phyloP scores from a whole-genome alignment of 2,329 filamentous ascomycete genomes.

The Colletotrichum godetiae region DNA sequence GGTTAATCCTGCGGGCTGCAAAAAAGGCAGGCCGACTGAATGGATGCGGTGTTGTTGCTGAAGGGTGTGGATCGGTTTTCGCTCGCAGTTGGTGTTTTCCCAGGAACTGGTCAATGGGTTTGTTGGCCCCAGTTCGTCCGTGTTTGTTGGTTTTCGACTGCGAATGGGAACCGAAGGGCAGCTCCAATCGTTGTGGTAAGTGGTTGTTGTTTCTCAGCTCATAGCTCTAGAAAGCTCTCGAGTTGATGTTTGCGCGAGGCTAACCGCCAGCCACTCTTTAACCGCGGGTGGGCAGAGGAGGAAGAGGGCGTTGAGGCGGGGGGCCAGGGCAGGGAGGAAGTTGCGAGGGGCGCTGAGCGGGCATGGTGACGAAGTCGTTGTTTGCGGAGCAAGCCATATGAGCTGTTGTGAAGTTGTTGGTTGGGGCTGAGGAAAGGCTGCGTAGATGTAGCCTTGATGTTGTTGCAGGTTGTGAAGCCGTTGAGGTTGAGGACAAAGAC shows the following conservation, averaged over 20 bases:
- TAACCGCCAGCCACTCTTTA: constrained; percentile 49
- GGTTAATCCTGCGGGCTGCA: constrained; percentile 8
- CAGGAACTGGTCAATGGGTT: not conserved
- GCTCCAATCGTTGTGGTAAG: not conserved
- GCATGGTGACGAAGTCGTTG: constrained; percentile 55
- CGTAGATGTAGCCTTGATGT: constrained; percentile 14
- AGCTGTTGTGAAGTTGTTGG: constrained; percentile 35
- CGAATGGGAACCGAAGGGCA: constrained; percentile 1
- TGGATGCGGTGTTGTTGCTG: not conserved
- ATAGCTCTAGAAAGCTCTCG: constrained; percentile 5
- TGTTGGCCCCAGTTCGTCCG: not conserved
- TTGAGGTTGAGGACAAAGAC: constrained; percentile 22
- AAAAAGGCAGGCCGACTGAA: not conserved
- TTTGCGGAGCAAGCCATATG: constrained; percentile 35
- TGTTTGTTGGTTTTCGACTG: not conserved
- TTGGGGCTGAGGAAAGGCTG: constrained; percentile 24
- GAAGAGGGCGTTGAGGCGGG: constrained; percentile 72
- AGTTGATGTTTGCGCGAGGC: constrained; percentile 19
- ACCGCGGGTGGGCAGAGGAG: constrained; percentile 71
- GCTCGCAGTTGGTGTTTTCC: constrained; percentile 24
- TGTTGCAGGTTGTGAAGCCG: constrained; percentile 4
- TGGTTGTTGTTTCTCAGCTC: not conserved
- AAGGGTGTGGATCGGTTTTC: not conserved
- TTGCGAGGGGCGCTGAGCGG: constrained; percentile 72
- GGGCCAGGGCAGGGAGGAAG: constrained; percentile 76